phyloP scores from a whole-genome alignment of 2,329 filamentous ascomycete genomes.

The Zopfia rhizophila region DNA sequence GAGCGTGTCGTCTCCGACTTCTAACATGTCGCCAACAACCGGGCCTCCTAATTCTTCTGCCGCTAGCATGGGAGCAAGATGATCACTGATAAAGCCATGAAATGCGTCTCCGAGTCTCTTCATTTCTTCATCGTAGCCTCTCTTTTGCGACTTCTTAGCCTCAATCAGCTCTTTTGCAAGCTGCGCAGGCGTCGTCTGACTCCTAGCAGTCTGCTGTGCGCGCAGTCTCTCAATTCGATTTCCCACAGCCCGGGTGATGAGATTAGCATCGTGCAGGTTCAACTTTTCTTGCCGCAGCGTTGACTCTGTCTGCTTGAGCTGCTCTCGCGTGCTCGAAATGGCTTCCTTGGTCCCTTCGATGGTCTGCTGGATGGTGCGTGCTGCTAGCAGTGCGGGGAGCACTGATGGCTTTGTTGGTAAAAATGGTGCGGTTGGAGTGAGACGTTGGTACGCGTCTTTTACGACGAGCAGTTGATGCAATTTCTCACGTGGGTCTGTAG shows the following conservation, averaged over 20 bases:
- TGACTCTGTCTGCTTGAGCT: constrained; percentile 51
- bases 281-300: constrained; percentile 58
- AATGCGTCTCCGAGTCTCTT: constrained; percentile 70
- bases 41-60: constrained; percentile 86
- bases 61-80: constrained; percentile 79
- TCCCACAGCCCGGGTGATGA: constrained; percentile 60
- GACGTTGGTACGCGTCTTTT: constrained; percentile 72
- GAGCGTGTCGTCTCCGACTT: constrained; percentile 67
- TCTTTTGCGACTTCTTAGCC: constrained; percentile 69
- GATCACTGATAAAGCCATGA: constrained; percentile 75
- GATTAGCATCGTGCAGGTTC: constrained; percentile 59
- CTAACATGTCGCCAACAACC: constrained; percentile 78
- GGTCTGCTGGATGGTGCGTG: constrained; percentile 73
- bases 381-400: constrained; percentile 75
- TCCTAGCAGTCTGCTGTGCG: constrained; percentile 65
- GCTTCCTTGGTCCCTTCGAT: constrained; percentile 72
- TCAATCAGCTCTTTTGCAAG: constrained; percentile 71
- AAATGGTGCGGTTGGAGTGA: constrained; percentile 70
- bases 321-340: constrained; percentile 58
- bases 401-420: constrained; percentile 74
- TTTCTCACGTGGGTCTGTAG: constrained; percentile 45
- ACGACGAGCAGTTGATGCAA: constrained; percentile 63
- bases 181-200: constrained; percentile 69
- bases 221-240: constrained; percentile 69
- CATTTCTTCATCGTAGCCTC: constrained; percentile 69